Evolutionary conservation across 2,329 filamentous ascomycete genomes (phyloP).

Genomic region (Aureobasidium namibiae): DNA sequence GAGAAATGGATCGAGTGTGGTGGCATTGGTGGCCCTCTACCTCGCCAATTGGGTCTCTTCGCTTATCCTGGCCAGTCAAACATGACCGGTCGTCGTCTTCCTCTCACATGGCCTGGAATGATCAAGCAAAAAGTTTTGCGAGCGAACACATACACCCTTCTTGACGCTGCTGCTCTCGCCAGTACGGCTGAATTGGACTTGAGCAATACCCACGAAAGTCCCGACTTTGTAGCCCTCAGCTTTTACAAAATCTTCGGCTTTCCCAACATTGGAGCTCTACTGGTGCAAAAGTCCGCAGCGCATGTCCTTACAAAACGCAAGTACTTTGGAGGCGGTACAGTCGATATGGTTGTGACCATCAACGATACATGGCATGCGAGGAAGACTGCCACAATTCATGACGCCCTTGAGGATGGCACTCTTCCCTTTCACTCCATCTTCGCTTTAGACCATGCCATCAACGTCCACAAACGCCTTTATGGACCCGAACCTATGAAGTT

Average conservation of each 20-base stretch:
- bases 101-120: slow-evolving; percentile 54
- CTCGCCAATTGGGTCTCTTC: slow-evolving; percentile 45
- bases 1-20: slow-evolving; percentile 52
- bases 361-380: slow-evolving; percentile 75
- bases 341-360: slow-evolving; percentile 76
- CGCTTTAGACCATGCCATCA: slow-evolving; percentile 67
- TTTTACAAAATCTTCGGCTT: slow-evolving; percentile 99
- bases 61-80: slow-evolving; percentile 90
- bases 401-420: slow-evolving; percentile 83
- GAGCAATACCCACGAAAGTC: slow-evolving; percentile 49
- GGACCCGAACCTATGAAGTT: slow-evolving; percentile 52
- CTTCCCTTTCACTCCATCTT: slow-evolving; percentile 85
- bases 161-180: slow-evolving; percentile 77
- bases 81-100: slow-evolving; percentile 73
- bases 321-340: slow-evolving; percentile 93
- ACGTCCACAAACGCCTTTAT: slow-evolving; percentile 61
- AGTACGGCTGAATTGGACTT: slow-evolving; percentile 72
- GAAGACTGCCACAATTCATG: slow-evolving; percentile 66
- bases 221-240: slow-evolving; percentile 82
- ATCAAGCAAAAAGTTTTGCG: slow-evolving; percentile 31
- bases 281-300: slow-evolving; percentile 66
- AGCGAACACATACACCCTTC: slow-evolving; percentile 53
- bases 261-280: slow-evolving; percentile 76
- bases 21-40: slow-evolving; percentile 24
- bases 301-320: slow-evolving; percentile 53